phyloP scores from a whole-genome alignment of 1,284 basidiomycete genomes.

The Cryptococcus sp. region DNA sequence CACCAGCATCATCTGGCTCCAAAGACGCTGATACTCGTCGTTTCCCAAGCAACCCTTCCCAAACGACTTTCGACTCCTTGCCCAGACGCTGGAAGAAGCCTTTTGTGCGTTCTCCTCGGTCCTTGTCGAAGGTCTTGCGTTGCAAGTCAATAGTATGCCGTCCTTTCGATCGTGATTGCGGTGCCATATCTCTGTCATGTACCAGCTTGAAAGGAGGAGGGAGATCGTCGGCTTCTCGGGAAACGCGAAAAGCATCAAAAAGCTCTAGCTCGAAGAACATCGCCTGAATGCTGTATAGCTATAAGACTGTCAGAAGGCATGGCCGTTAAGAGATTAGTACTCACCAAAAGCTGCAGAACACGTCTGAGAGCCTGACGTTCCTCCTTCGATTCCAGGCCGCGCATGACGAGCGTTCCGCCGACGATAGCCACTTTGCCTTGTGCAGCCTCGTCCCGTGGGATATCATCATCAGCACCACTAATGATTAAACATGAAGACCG shows the following conservation, averaged over 20 bases:
- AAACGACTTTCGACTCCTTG: conserved; percentile 27
- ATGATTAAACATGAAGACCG: conserved; percentile 13
- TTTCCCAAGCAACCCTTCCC: conserved; percentile 26
- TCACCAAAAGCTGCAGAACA: conserved; percentile 28
- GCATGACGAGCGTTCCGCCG: conserved; percentile 36
- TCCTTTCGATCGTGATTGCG: background rate
- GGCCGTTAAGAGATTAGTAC: conserved; percentile 3
- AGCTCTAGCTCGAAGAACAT: conserved; percentile 37
- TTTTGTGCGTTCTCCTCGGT: conserved; percentile 10
- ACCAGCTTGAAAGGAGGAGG: conserved; percentile 18
- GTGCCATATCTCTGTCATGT: background rate
- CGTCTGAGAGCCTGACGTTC: conserved; percentile 26
- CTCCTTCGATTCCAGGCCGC: conserved; percentile 20
- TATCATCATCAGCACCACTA: conserved; percentile 25
- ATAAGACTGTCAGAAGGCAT: background rate
- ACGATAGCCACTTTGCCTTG: conserved; percentile 23
- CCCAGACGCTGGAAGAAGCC: conserved; percentile 33
- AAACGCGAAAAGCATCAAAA: conserved; percentile 34
- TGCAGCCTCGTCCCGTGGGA: conserved; percentile 15
- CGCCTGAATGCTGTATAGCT: conserved; percentile 35
- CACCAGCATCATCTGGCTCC: background rate
- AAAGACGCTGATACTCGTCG: conserved; percentile 3
- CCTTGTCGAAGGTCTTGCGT: conserved; percentile 2
- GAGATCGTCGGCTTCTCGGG: conserved; percentile 26
- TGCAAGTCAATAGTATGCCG: conserved; percentile 4